Conservation (phyloP, 2,329 filamentous ascomycete genomes). For the Fusarium burgessii region DNA sequence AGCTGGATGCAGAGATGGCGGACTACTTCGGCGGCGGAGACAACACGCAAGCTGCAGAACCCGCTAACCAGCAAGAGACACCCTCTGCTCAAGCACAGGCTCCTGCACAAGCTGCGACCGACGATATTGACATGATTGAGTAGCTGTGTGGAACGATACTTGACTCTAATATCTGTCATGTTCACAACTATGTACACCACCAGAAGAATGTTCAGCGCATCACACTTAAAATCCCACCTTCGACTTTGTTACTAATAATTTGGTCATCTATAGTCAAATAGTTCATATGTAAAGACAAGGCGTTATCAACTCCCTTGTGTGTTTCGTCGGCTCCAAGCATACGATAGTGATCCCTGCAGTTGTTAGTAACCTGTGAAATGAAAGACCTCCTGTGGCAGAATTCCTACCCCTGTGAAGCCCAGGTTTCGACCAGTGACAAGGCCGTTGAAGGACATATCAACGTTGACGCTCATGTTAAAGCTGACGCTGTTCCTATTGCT, state of each 20-base stretch:
- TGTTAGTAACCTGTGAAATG: conserved; percentile 11
- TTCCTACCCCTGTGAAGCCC: conserved; percentile 42
- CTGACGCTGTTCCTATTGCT: conserved; percentile 39
- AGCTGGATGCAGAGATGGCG: conserved; percentile 96
- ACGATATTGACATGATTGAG: conserved; percentile 80
- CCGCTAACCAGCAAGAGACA: conserved; percentile 41
- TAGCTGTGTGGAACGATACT: conserved; percentile 48
- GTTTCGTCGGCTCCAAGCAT: conserved; percentile 41
- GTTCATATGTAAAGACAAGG: not conserved
- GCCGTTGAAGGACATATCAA: conserved; percentile 43
- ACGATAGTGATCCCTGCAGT: conserved; percentile 40
- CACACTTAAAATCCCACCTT: conserved; percentile 33
- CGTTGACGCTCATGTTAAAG: conserved; percentile 43
- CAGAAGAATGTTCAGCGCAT: conserved; percentile 44
- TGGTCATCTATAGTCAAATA: conserved; percentile 1
- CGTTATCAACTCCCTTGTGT: conserved; percentile 22
- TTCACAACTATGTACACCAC: conserved; percentile 43
- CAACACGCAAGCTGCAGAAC: conserved; percentile 53
- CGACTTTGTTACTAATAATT: conserved; percentile 23
- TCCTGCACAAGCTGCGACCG: conserved; percentile 48
- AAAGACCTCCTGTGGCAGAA: not conserved
- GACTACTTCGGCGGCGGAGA: conserved; percentile 80
- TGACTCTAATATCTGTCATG: conserved; percentile 13
- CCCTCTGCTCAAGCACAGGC: conserved; percentile 45
- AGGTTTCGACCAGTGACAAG: conserved; percentile 44